These are phyloP conservation scores for Calocybe cyanea DNA, from an alignment of 768 basidiomycete species.

Conservation along the genomic window DNA sequence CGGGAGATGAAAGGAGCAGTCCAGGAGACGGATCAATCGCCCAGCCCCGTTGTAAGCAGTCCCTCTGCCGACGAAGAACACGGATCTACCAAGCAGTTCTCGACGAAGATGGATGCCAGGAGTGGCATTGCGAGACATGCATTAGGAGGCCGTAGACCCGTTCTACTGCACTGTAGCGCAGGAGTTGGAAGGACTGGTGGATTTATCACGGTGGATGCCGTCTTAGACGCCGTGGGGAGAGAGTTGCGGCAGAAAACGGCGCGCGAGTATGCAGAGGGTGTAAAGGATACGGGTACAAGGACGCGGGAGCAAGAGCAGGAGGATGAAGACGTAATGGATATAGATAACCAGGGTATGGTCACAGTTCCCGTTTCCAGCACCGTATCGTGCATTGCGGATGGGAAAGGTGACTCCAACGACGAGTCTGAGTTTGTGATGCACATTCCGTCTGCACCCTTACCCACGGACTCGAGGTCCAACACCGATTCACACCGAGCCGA, in stretches of 20 bases:
- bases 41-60: constrained; percentile 5
- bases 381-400: not conserved
- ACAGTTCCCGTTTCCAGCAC: constrained; percentile 10
- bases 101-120: constrained; percentile 40
- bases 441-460: constrained; percentile 17
- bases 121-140: constrained; percentile 57
- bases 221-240: constrained; percentile 68
- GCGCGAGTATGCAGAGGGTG: not conserved
- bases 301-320: not conserved
- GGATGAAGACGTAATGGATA: constrained; percentile 25
- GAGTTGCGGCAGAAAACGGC: constrained; percentile 40
- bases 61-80: constrained; percentile 2
- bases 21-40: constrained; percentile 26
- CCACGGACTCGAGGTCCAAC: not conserved
- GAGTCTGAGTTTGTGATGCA: constrained; percentile 22
- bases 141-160: constrained; percentile 44
- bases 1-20: constrained; percentile 57
- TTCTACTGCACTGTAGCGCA: constrained; percentile 87
- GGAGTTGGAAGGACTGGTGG: constrained; percentile 95
- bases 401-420: not conserved
- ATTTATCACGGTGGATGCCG: constrained; percentile 85
- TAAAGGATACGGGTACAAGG: not conserved
- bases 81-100: not conserved
- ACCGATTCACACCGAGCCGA: not conserved
- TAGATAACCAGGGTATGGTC: constrained; percentile 14